Evolutionary conservation across 805 yeast species (phyloP), one percentile per base, ranked within the genome.

Genomic region (Nadsonia fulvescens): DNA sequence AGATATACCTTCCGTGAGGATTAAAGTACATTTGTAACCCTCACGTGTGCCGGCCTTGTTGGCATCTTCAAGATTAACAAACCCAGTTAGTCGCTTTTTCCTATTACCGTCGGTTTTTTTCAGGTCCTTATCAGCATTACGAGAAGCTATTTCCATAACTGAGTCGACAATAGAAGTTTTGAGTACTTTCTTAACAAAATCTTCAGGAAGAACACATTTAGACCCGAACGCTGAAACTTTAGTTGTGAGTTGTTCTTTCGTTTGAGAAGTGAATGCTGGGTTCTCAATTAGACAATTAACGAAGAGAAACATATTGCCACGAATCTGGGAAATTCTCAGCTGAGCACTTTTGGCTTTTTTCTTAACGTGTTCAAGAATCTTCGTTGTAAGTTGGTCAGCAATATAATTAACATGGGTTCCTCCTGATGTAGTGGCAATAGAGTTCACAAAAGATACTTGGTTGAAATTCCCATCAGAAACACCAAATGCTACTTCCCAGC

Each of bases 401-500:
- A 83, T 63, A 45, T 73, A 69, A 37, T 74, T 82, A 18, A 82
- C 91, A 48, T 89, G 98, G 0, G 98, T 77, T 39, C 98, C 98
- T 33, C 98, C 98, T 1, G 86, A 56, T 0, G 96, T 86, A 0
- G 98, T 89, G 1, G 98, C 98, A 46, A 89, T 89, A 5, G 95
- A 82, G 47, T 89, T 89, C 9, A 89, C 98, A 54, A 89, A 89
- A 18, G 95, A 83, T 22, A 89, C 89, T 49, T 89, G 98, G 40
- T 79, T 78, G 51, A 89, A 89, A 2, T 66, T 54, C 4, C 83
- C 86, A 42, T 82, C 93, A 22, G 95, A 77, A 4, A 82, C 75
- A 1, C 93, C 86, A 55, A 89, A 86, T 0, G 93, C 98, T 33
- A 89, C 51, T 49, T 89, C 98, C 98, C 98, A 89, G 35, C 94